Conservation (phyloP, 495 filamentous ascomycete species). For the Talaromyces ruber region DNA sequence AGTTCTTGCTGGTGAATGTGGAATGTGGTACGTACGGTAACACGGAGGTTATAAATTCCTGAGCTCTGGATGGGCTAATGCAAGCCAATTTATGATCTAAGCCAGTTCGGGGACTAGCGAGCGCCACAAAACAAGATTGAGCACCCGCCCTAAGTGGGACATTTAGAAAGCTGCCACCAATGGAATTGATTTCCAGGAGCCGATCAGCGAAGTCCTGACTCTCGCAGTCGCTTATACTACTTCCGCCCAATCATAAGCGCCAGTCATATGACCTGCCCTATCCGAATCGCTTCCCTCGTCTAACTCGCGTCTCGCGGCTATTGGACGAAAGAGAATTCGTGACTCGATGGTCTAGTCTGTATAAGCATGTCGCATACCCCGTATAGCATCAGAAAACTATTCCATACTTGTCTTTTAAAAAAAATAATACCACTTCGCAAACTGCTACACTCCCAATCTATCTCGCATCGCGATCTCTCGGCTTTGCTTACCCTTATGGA, state of each 20-base stretch:
- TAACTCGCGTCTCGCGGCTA: neutral
- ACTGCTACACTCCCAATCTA: neutral
- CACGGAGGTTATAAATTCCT: neutral
- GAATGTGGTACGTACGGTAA: neutral
- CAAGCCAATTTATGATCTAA: neutral
- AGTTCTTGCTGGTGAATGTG: neutral
- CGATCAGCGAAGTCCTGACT: neutral
- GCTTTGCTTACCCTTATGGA: neutral
- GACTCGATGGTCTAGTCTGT: neutral
- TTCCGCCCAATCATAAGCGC: neutral
- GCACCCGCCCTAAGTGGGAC: neutral
- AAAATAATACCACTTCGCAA: neutral
- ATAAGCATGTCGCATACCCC: neutral
- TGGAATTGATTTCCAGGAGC: neutral
- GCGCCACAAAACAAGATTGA: slow-evolving; percentile 1
- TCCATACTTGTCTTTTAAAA: neutral
- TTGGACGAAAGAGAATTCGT: neutral
- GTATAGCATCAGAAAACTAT: neutral
- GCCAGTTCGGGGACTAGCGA: neutral
- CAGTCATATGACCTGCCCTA: neutral
- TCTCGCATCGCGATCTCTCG: neutral
- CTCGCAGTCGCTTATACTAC: neutral
- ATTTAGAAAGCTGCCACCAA: neutral
- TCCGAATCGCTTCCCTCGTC: too few species aligned
- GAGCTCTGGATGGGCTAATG: neutral